These are phyloP conservation scores for Suillus variegatus DNA, from an alignment of 768 basidiomycete species.

Conservation along the genomic window DNA sequence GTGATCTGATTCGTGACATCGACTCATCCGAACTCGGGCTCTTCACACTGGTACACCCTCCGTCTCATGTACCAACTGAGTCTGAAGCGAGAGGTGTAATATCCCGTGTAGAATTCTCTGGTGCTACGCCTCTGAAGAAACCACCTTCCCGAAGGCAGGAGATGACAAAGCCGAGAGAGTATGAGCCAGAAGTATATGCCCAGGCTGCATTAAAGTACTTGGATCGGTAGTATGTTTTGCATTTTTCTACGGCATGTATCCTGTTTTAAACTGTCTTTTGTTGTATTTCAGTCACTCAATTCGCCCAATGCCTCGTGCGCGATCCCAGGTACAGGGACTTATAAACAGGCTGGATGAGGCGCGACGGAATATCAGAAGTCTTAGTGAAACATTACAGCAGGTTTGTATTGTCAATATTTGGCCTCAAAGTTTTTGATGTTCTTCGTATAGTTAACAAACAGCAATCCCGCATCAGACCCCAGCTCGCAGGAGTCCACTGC, in stretches of 20 bases:
- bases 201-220: constrained; percentile 76
- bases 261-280: constrained; percentile 26
- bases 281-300: constrained; percentile 44
- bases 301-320: constrained; percentile 51
- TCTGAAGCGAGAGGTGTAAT: constrained; percentile 46
- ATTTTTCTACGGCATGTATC: neutral
- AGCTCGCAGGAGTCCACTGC: constrained; percentile 29
- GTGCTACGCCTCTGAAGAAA: constrained; percentile 67
- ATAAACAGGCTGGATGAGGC: constrained; percentile 40
- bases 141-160: constrained; percentile 44
- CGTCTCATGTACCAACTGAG: constrained; percentile 24
- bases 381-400: constrained; percentile 40
- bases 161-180: constrained; percentile 37
- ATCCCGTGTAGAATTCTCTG: constrained; percentile 63
- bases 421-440: neutral
- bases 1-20: constrained; percentile 78
- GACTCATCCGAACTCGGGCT: constrained; percentile 79
- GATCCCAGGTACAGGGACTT: constrained; percentile 39
- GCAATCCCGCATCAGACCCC: constrained; percentile 21
- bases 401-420: constrained; percentile 20
- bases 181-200: constrained; percentile 75
- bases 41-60: constrained; percentile 55
- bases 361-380: constrained; percentile 36
- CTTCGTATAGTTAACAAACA: constrained; percentile 12
- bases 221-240: constrained; percentile 66